phyloP scores from a whole-genome alignment of 148 eudicot genomes.

The Suaeda aralocaspica region DNA sequence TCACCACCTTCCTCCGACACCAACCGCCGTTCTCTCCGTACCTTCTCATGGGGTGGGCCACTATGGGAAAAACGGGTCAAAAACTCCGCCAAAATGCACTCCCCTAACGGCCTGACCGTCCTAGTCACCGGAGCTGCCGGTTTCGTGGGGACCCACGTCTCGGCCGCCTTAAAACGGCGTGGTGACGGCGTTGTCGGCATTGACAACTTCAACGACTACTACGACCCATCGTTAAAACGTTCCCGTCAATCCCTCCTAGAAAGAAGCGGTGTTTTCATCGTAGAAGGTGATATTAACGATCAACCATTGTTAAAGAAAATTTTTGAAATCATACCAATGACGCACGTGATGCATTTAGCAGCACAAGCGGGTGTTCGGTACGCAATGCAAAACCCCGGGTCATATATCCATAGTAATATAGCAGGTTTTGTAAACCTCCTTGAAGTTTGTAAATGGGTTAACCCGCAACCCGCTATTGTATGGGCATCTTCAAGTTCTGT shows the following conservation, averaged over 20 bases:
- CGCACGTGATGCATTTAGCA: conserved; percentile 83
- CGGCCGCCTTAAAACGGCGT: conserved; percentile 56
- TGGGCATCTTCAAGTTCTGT: conserved; percentile 88
- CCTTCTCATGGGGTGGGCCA: conserved; percentile 59
- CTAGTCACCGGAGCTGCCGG: conserved; percentile 84
- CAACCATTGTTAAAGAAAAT: conserved; percentile 42
- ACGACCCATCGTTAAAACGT: conserved; percentile 64
- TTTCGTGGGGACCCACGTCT: conserved; percentile 73
- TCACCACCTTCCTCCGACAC: conserved; percentile 36
- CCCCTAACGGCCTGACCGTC: conserved; percentile 56
- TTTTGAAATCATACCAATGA: conserved; percentile 55
- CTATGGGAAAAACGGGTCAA: conserved; percentile 64
- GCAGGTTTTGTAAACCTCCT: conserved; percentile 70
- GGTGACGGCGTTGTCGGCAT: conserved; percentile 78
- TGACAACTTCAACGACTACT: conserved; percentile 74
- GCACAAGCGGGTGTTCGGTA: conserved; percentile 89
- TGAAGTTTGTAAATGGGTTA: conserved; percentile 65
- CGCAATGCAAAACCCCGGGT: conserved; percentile 78
- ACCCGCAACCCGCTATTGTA: conserved; percentile 77
- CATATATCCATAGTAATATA: conserved; percentile 76
- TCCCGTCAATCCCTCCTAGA: conserved; percentile 55
- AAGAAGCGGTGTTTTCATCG: conserved; percentile 56
- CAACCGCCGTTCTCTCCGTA: conserved; percentile 50
- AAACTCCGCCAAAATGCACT: conserved; percentile 45
- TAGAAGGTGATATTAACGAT: conserved; percentile 79